Percentiles rank a stretch among this genome's conserved stretches.
Evolutionary conservation across 2,329 filamentous ascomycete species (phyloP).

Genomic region (Fusarium devonianum): DNA sequence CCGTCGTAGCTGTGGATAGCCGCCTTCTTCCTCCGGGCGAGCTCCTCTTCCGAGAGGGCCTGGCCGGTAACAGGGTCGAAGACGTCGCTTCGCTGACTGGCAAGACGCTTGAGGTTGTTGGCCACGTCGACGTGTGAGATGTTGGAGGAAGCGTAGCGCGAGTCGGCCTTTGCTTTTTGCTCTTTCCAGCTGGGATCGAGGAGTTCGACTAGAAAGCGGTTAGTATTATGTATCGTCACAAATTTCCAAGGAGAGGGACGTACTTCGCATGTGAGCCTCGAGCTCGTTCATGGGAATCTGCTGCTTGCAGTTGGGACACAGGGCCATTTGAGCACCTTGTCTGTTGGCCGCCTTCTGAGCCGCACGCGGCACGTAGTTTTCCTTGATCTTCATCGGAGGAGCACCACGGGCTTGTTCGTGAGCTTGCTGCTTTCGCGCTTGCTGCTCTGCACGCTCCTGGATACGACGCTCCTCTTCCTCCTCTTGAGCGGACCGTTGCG

Average conservation of each 20-base stretch:
- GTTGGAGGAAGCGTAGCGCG: constrained; percentile 85
- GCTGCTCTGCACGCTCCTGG: constrained; percentile 67
- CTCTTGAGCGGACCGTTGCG: constrained; percentile 55
- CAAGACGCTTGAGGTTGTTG: constrained; percentile 93
- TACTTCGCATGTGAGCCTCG: constrained; percentile 89
- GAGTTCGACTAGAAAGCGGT: constrained; percentile 74
- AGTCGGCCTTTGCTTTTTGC: constrained; percentile 87
- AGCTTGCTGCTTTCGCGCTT: constrained; percentile 73
- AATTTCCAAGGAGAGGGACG: constrained; percentile 37
- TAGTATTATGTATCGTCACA: constrained; percentile 41
- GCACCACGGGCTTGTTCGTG: constrained; percentile 77
- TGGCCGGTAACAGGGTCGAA: constrained; percentile 79
- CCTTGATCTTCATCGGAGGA: constrained; percentile 85
- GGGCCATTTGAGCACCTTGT: constrained; percentile 69
- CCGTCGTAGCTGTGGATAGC: constrained; percentile 72
- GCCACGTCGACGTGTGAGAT: constrained; percentile 86
- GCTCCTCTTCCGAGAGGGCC: constrained; percentile 75
- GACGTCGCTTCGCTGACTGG: constrained; percentile 85
- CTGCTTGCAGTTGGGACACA: constrained; percentile 94
- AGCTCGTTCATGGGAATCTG: constrained; percentile 87
- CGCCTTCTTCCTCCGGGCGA: constrained; percentile 77
- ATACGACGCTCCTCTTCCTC: constrained; percentile 71
- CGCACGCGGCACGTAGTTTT: constrained; percentile 89
- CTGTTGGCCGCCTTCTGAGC: constrained; percentile 74
- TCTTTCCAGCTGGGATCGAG: constrained; percentile 96